Evolutionary conservation across 495 filamentous ascomycete species (phyloP).

Genomic region (Letharia columbiana): DNA sequence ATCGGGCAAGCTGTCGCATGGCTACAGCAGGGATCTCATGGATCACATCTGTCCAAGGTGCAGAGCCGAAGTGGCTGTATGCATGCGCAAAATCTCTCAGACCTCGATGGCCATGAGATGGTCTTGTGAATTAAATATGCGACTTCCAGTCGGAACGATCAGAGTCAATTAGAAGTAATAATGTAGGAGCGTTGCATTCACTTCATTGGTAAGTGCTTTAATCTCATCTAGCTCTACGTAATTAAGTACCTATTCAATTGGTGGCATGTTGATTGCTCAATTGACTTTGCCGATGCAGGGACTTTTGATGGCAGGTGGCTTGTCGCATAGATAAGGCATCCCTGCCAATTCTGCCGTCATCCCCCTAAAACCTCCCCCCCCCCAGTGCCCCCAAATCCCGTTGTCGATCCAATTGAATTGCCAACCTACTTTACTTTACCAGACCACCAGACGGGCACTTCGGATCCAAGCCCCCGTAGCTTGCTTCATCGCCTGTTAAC

Average conservation of each 20-base stretch:
- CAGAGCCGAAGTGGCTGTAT: neutral
- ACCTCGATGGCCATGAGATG: neutral
- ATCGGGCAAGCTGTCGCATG: slow-evolving; percentile 16
- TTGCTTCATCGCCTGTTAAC: neutral
- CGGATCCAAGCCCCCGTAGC: neutral
- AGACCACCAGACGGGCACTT: neutral
- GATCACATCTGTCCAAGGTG: neutral
- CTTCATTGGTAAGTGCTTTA: no score
- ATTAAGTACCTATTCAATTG: neutral
- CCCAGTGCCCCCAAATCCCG: neutral
- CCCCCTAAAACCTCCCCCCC: neutral
- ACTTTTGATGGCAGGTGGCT: slow-evolving; percentile 1
- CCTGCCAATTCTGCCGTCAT: neutral
- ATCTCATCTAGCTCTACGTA: no score
- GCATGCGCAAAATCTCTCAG: slow-evolving; percentile 4
- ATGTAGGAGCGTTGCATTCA: neutral
- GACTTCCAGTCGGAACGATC: neutral
- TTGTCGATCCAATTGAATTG: slow-evolving; percentile 1
- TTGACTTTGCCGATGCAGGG: slow-evolving; percentile 16
- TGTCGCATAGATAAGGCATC: slow-evolving; percentile 20
- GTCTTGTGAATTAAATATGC: neutral
- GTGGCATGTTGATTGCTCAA: neutral
- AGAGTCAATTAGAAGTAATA: neutral
- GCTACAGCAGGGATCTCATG: neutral
- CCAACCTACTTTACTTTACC: neutral